Base-by-base conservation (phyloP, 495 filamentous ascomycete species). In the Elaphomyces granulatus region DNA sequence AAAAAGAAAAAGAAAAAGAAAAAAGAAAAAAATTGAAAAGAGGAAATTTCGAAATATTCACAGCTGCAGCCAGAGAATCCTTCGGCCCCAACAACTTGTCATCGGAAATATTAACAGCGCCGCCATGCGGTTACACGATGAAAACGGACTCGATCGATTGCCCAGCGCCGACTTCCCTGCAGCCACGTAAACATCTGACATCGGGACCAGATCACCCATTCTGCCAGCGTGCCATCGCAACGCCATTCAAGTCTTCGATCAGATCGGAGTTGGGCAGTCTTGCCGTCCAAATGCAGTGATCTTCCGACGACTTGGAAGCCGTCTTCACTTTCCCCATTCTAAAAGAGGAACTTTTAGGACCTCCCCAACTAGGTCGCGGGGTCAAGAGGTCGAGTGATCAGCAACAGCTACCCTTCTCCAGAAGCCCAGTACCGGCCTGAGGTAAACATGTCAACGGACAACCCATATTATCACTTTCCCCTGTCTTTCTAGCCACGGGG, bases 21-120 rank as follows among this genome's bases (percentile, higher is more conserved):
- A 39, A 36, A 40, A 37, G 38, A 26, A 28, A 45, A 42, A 37
- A 33, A 8, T 31, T 15, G 36, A 35, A 30, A 32, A 47, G 45
- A 39, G 43, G 41, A 43, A 43, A 37, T 6, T 12, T 6, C 6
- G 23, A 28, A 28, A 6, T 28, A 12, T 6, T 28, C 23, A 28
- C 23, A 6, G 23, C 12, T 12, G 12, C 6, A 28, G 23, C 23
- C 6, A 28, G 37, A 36, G 20, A 23, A 35, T 26, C 34, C 36
- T n/a, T n/a, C n/a, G n/a, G n/a, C n/a, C n/a, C n/a, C n/a, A n/a
- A 12, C 23, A 28, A 28, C 6, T 28, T 12, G 6, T 6, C 6
- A 12, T 6, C 23, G 12, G 23, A 28, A 28, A 28, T 28, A 12
- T 12, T 12, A 28, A 12, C 6, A 6, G 6, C 12, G 23, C 12